Evolutionary conservation across 345 rosid species (phyloP), one percentile per base, ranked within the genome.

Genomic region (Brassica carinata): DNA sequence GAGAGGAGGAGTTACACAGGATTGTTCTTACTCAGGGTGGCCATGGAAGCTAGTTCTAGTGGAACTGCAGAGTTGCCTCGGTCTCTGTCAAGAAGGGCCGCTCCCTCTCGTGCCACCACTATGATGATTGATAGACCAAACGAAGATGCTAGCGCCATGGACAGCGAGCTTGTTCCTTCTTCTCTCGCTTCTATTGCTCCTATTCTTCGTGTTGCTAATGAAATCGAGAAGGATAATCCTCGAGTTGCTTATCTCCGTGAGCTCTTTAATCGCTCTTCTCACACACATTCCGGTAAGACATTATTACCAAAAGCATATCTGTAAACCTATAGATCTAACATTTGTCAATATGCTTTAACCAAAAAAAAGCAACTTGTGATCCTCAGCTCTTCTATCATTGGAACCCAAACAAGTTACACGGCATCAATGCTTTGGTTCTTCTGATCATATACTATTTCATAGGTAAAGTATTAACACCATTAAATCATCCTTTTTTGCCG

Each of bases 121-220:
- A 87, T 81, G 92, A 57, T 84, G 86, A 77, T 84, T 59, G 90
- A 91, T 29, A 30, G 85, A 15, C 88, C 85, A 26, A 80, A 86
- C 14, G 92, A 89, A 31, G 97, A 91, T 57, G 45, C 51, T 38
- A 19, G 87, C 1, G 80, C 83, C 7, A 79, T 88, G 45, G 99
- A 96, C 77, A 96, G 98, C 70, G 97, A 96, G 83, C 86, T 92
- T 18, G 97, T 94, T 48, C 99, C 97, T 11, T 94, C 99, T 0
- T 91, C 98, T 55, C 73, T 96, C 7, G 89, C 91, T 26, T 48
- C 65, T 33, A 84, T 92, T 69, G 92, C 84, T 68, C 97, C 95
- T 0, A 87, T 92, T 85, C 98, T 96, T 61, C 96, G 99, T 11
- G 99, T 92, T 2, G 99, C 99, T 63, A 96, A 94, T 76, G 99